Evolutionary conservation across 208 protist genomes (phyloP), one percentile per base, ranked within the genome.

Genomic region (Crithidia acanthocephali): DNA sequence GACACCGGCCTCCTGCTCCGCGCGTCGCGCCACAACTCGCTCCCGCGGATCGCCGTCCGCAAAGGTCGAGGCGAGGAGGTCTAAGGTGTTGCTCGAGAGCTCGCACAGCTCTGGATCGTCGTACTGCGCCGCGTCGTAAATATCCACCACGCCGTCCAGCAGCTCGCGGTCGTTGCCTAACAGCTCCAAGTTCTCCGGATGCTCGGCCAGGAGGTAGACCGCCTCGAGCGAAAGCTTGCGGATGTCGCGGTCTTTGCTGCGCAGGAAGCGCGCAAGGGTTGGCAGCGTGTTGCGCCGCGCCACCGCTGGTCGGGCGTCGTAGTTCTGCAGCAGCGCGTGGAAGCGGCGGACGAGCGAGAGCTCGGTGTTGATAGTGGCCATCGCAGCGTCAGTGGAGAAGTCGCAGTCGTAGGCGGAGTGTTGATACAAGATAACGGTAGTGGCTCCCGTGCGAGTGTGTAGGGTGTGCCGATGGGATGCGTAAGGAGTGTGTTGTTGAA

Each of bases 271-370:
- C 8, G 84, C 64, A 22, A 97, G 70, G 18, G 86, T 85, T 1
- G 91, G 90, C 30, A 97, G 83, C 0, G 90, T 95, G 76, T 92
- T 94, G 22, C 90, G 85, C 28, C 90, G 85, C 5, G 91, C 94
- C 40, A 97, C 80, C 22, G 85, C 70, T 5, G 94, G 91, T 16
- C 91, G 78, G 9, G 88, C 85, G 27, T 90, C 90, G 70, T 94
- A 94, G 70, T 90, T 85, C 60, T 86, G 72, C 47, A 79, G 75
- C 22, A 97, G 60, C 63, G 76, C 72, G 59, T 90, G 87, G 74
- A 95, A 90, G 50, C 92, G 86, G 56, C 86, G 88, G 48, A 90
- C 90, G 33, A 97, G 76, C 10, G 87, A 84, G 0, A 97, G 70
- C 61, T 96, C 91, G 2, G 84, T 82, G 66, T 88, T 90, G 27